Base-by-base conservation (phyloP, 176 grass and related monocot species). In the Eremochloa ophiuroides region DNA sequence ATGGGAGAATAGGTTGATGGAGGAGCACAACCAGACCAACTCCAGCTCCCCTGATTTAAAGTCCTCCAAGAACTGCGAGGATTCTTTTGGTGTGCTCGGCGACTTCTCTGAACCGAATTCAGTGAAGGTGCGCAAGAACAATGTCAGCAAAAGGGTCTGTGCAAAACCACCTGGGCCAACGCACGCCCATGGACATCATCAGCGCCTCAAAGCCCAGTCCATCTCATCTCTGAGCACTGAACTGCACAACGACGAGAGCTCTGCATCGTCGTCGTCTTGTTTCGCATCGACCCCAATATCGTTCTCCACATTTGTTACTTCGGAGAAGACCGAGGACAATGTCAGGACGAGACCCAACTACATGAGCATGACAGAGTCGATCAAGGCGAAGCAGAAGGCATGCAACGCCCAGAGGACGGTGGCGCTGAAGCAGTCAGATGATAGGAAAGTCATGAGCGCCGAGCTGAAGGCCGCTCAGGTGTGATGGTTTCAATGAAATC, bases 351-450 rank as follows among this genome's bases (percentile, higher is more conserved):
- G 79, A 51, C 93, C 93, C 16, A 99, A 87, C 72, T 99, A 95
- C 91, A 95, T 99, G 96, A 95, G 80, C 82, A 82, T 95, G 91
- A 99, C 96, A 0, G 91, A 95, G 76, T 99, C 93, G 4, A 99
- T 89, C 60, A 99, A 99, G 85, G 84, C 93, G 0, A 95, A 95
- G 73, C 86, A 86, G 59, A 99, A 90, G 40, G 68, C 29, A 2
- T 81, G 71, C 23, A 66, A 18, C 71, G 61, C 78, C 4, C 81
- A 85, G 46, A 89, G 48, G 40, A 87, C 48, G 5, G 13, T 82
- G 26, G 34, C 29, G 2, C 22, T 29, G 60, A 90, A 86, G 71
- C 66, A 61, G 1, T 42, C 81, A 0, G 94, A 93, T 29, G 85
- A 88, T 38, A 76, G 85, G 73, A 91, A 84, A 62, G 69, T 65